phyloP scores from a whole-genome alignment of 768 basidiomycete species.

The Paxillus rubicundulus region DNA sequence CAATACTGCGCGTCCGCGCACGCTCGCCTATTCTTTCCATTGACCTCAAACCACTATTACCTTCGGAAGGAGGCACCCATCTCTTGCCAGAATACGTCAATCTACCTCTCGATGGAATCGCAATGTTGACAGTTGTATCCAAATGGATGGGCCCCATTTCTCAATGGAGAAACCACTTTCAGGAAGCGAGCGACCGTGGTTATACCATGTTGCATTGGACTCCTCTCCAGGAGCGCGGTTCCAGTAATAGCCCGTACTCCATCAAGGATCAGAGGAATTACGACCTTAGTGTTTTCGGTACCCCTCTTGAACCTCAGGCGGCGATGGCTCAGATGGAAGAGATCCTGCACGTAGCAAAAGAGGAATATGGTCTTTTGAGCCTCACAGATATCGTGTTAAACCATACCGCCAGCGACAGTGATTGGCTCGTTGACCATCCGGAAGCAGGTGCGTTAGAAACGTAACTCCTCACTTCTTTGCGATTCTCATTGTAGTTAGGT shows the following conservation, averaged over 20 bases:
- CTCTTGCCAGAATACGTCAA: constrained; percentile 54
- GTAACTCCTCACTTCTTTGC: neutral
- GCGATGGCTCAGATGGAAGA: constrained; percentile 59
- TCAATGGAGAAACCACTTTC: constrained; percentile 77
- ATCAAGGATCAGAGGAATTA: constrained; percentile 85
- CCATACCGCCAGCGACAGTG: constrained; percentile 92
- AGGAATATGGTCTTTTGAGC: constrained; percentile 85
- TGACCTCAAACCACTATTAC: constrained; percentile 49
- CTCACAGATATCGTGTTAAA: constrained; percentile 96
- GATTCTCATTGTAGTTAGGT: constrained; percentile 44
- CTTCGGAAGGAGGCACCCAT: constrained; percentile 49
- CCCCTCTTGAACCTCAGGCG: constrained; percentile 41
- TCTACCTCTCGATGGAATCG: constrained; percentile 83
- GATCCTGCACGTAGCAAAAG: constrained; percentile 66
- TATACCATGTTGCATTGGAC: constrained; percentile 99
- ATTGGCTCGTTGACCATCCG: constrained; percentile 90
- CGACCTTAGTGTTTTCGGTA: constrained; percentile 68
- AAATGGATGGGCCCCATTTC: constrained; percentile 95
- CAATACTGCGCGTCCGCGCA: constrained; percentile 71
- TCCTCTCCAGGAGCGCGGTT: constrained; percentile 88
- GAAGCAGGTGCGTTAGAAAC: constrained; percentile 68
- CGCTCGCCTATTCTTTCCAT: constrained; percentile 71
- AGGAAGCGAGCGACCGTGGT: constrained; percentile 82
- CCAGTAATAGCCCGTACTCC: constrained; percentile 90
- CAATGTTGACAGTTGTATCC: constrained; percentile 87